These are phyloP conservation scores for Arxiozyma slooffiae DNA, from an alignment of 1,139 yeast genomes.

Conservation along the genomic window DNA sequence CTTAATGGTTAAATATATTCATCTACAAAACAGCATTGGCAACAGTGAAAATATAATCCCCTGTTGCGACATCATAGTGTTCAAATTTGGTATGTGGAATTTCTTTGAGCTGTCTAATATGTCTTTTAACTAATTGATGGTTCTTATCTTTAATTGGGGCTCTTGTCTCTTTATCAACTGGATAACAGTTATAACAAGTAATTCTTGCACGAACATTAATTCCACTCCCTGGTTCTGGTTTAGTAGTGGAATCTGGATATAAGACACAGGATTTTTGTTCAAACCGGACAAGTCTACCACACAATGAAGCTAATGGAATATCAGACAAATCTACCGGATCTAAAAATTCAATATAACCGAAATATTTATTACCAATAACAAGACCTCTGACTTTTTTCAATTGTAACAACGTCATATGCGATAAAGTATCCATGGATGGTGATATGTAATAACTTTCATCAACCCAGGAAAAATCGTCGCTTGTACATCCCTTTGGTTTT, in stretches of 20 bases:
- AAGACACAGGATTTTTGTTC: constrained; percentile 53
- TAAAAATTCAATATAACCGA: constrained; percentile 66
- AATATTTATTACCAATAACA: constrained; percentile 69
- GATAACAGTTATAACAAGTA: constrained; percentile 70
- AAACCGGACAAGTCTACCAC: constrained; percentile 57
- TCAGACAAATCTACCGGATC: constrained; percentile 76
- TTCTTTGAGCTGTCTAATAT: constrained; percentile 55
- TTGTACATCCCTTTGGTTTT: constrained; percentile 15
- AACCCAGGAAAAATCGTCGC: constrained; percentile 37
- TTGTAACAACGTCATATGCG: constrained; percentile 49
- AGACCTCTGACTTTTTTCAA: constrained; percentile 57
- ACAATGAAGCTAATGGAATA: constrained; percentile 50
- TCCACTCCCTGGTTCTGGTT: constrained; percentile 72
- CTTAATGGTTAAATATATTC: neutral
- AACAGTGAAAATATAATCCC: constrained; percentile 30
- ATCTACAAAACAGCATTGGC: constrained; percentile 1
- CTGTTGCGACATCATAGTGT: constrained; percentile 68
- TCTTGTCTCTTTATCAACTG: constrained; percentile 61
- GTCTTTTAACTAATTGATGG: constrained; percentile 61
- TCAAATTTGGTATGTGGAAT: constrained; percentile 55
- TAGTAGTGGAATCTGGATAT: constrained; percentile 59
- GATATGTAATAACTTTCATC: constrained; percentile 82
- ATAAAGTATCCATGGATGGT: constrained; percentile 60
- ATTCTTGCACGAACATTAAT: constrained; percentile 68
- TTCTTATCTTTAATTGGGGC: constrained; percentile 70